phyloP scores from a whole-genome alignment of 371 early-diverging fungal genomes.

The Fennellomyces sp. region DNA sequence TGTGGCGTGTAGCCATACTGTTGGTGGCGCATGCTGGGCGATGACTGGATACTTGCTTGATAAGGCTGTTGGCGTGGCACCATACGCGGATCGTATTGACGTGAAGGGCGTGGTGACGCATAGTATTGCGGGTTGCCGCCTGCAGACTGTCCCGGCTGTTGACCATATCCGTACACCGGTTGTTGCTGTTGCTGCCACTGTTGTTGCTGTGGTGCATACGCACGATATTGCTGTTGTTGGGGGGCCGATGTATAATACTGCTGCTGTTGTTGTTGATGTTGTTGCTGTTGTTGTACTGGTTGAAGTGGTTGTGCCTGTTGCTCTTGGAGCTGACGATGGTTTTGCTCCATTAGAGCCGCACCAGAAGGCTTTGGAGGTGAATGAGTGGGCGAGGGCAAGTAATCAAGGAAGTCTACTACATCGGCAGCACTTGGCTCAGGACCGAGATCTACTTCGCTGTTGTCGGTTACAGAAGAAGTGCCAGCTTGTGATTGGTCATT shows the following conservation, averaged over 20 bases:
- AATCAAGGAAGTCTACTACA: constrained; percentile 53
- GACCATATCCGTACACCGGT: background rate
- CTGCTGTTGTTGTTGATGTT: constrained; percentile 11
- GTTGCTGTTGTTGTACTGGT: constrained; percentile 11
- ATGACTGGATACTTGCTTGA: background rate
- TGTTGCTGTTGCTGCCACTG: constrained; percentile 9
- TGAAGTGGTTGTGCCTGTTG: constrained; percentile 6
- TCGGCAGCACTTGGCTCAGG: constrained; percentile 58
- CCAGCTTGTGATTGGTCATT: constrained; percentile 3
- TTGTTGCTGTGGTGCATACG: constrained; percentile 6
- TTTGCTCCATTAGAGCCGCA: constrained; percentile 28
- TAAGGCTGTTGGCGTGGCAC: background rate
- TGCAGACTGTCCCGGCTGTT: background rate
- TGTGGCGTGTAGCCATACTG: constrained; percentile 5
- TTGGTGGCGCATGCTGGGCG: constrained; percentile 6
- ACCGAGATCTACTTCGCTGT: constrained; percentile 25
- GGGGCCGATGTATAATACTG: background rate
- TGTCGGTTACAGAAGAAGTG: background rate
- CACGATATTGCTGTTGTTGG: constrained; percentile 8
- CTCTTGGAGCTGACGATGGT: constrained; percentile 22
- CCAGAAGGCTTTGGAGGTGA: constrained; percentile 35
- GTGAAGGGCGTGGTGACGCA: constrained; percentile 15
- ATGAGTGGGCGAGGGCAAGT: constrained; percentile 51
- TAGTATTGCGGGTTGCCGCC: constrained; percentile 1
- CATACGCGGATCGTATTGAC: constrained; percentile 14